Evolutionary conservation across 345 rosid genomes (phyloP).

Genomic region (Turnera subulata): DNA sequence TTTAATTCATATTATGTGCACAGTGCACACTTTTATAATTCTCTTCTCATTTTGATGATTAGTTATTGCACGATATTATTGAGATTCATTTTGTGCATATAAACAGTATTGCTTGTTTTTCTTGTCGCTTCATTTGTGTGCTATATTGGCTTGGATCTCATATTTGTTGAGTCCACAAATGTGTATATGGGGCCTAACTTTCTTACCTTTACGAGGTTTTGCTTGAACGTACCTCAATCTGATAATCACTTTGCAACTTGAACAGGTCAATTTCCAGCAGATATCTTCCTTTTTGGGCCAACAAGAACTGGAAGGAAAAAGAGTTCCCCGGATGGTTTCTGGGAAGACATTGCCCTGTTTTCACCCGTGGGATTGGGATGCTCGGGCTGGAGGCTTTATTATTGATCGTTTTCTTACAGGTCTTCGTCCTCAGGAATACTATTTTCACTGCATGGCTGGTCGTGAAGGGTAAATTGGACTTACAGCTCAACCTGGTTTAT

Average conservation of each 20-base stretch:
- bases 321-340: conserved; percentile 98
- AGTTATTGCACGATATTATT: no score
- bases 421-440: conserved; percentile 99
- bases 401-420: conserved; percentile 95
- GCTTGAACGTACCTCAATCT: neutral
- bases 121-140: neutral
- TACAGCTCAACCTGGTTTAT: neutral
- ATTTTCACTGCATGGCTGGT: conserved; percentile 99
- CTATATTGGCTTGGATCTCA: neutral
- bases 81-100: no score
- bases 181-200: neutral
- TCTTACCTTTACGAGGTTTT: neutral
- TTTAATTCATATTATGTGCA: no score
- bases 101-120: no score
- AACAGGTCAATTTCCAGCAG: conserved; percentile 97
- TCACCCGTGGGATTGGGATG: conserved; percentile 96
- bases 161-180: neutral
- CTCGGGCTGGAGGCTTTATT: conserved; percentile 96
- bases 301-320: conserved; percentile 97
- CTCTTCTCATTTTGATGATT: no score
- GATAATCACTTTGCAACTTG: conserved; percentile 19
- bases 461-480: conserved; percentile 82
- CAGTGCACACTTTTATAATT: no score
- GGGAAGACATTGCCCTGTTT: conserved; percentile 97
- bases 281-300: conserved; percentile 94